Conservation (phyloP, 441 rosid genomes). For the Gossypium laxum region DNA sequence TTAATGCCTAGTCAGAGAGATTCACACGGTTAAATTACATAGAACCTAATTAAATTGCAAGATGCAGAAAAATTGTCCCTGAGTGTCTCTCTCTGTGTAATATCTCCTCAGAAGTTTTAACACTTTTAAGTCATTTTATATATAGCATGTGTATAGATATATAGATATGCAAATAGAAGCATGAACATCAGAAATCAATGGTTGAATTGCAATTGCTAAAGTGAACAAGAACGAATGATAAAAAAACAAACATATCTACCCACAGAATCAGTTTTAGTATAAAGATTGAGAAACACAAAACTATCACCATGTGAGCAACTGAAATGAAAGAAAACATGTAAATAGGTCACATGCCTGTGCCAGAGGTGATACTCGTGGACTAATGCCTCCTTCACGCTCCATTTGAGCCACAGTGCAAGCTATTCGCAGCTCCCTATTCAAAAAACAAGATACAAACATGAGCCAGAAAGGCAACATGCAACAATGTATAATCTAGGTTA, state of each 20-base stretch:
- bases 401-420: slow-evolving; percentile 98
- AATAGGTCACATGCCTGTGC: slow-evolving; percentile 58
- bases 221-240: not conserved
- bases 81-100: not conserved
- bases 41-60: not conserved
- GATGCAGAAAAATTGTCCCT: not conserved
- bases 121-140: not conserved
- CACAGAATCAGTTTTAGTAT: not conserved
- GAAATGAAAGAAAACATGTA: not conserved
- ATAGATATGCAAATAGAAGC: slow-evolving; percentile 2
- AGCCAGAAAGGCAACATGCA: not conserved
- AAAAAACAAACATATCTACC: not conserved
- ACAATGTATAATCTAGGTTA: not conserved
- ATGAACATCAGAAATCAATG: not conserved
- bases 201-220: not conserved
- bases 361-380: slow-evolving; percentile 86
- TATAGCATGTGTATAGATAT: not conserved
- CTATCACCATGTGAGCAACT: not conserved
- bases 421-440: slow-evolving; percentile 75
- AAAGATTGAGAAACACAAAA: not conserved
- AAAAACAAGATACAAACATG: slow-evolving; percentile 9
- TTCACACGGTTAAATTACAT: not conserved
- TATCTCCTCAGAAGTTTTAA: not conserved
- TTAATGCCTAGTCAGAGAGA: not conserved
- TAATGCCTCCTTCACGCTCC: slow-evolving; percentile 99